These are phyloP conservation scores for Dioszegia aurantiaca DNA, from an alignment of 768 basidiomycete species.

Conservation along the genomic window DNA sequence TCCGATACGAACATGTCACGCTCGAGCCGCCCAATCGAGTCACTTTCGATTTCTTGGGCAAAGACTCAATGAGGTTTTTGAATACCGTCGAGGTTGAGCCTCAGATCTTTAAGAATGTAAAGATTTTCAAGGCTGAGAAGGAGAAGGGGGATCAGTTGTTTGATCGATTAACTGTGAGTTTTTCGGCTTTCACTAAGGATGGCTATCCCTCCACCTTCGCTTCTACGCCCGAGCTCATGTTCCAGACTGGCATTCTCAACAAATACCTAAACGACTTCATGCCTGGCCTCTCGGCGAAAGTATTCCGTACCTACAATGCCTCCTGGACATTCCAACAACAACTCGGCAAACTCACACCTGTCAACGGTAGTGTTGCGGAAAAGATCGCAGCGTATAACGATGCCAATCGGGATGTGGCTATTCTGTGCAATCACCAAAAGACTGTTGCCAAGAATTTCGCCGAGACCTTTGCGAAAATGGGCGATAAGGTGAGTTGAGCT, in stretches of 20 bases:
- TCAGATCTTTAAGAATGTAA: constrained; percentile 97
- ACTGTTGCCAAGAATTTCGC: constrained; percentile 88
- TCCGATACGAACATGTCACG: constrained; percentile 95
- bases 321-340: constrained; percentile 92
- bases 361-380: constrained; percentile 78
- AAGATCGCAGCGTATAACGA: constrained; percentile 96
- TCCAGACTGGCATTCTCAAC: constrained; percentile 79
- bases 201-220: background rate
- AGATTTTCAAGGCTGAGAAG: constrained; percentile 89
- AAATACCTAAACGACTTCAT: constrained; percentile 89
- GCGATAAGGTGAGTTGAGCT: constrained; percentile 68
- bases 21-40: constrained; percentile 81
- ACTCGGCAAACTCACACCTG: constrained; percentile 67
- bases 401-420: constrained; percentile 94
- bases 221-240: background rate
- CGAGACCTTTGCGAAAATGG: constrained; percentile 90
- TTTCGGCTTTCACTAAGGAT: background rate
- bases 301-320: constrained; percentile 99
- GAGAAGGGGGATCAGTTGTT: constrained; percentile 82
- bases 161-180: constrained; percentile 85
- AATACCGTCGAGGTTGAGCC: constrained; percentile 75
- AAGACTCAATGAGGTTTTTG: constrained; percentile 97
- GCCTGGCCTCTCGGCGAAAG: constrained; percentile 97
- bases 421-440: constrained; percentile 98
- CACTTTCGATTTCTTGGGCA: constrained; percentile 95